Conservation (phyloP, 108 stramenopile genomes). For the Bacterosira constricta region DNA sequence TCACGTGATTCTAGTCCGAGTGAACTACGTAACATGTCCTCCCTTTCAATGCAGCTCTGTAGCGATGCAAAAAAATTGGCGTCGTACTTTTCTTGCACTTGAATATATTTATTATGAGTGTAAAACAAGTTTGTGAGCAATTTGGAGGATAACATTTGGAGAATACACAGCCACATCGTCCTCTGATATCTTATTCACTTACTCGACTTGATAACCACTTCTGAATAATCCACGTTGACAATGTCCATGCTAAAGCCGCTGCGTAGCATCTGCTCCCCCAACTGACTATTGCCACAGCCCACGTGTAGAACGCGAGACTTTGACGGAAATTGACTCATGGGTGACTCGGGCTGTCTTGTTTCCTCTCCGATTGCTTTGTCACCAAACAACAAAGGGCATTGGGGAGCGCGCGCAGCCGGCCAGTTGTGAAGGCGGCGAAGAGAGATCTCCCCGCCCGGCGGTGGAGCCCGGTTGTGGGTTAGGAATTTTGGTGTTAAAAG, state of each 20-base stretch:
- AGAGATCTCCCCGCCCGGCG: conserved; percentile 23
- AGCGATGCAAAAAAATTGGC: conserved; percentile 38
- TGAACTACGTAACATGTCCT: conserved; percentile 10
- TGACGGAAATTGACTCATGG: conserved; percentile 62
- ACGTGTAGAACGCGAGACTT: conserved; percentile 58
- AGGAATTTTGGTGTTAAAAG: conserved; percentile 30
- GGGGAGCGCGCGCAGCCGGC: not conserved
- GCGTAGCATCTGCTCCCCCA: conserved; percentile 67
- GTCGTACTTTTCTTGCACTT: conserved; percentile 56
- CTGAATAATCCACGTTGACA: conserved; percentile 75
- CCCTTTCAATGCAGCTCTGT: conserved; percentile 12
- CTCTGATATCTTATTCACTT: conserved; percentile 12
- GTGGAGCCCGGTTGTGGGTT: conserved; percentile 6
- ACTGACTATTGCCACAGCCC: conserved; percentile 68
- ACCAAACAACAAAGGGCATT: not conserved
- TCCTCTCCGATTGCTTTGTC: conserved; percentile 17
- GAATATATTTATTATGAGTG: not conserved
- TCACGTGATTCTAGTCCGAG: conserved; percentile 42
- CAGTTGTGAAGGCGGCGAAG: conserved; percentile 15
- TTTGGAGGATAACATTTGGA: conserved; percentile 1
- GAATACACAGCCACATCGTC: too few species aligned
- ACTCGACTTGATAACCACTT: conserved; percentile 71
- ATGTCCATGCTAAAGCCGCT: conserved; percentile 77
- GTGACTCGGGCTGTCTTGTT: conserved; percentile 2
- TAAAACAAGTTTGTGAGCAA: not conserved